Conservation (phyloP, 305 asterid species). For the Vinca major region DNA sequence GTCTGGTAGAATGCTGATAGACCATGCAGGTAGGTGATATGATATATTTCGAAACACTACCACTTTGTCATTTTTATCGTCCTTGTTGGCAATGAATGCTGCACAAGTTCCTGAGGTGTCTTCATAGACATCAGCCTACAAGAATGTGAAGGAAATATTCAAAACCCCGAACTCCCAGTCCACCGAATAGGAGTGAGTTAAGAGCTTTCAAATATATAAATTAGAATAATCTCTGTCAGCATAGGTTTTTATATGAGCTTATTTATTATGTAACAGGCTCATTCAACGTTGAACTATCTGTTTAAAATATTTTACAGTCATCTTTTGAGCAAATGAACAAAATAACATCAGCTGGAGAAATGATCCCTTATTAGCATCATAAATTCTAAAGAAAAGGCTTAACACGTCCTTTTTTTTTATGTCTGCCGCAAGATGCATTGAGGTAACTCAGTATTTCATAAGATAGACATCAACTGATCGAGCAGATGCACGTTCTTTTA, state of each 20-base stretch:
- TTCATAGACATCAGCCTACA: conserved; percentile 77
- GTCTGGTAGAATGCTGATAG: conserved; percentile 82
- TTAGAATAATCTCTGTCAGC: not conserved
- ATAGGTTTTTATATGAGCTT: not conserved
- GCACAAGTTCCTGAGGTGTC: conserved; percentile 64
- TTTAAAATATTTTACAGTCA: not conserved
- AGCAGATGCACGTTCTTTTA: not conserved
- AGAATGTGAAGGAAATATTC: conserved; percentile 1
- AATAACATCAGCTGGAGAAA: not conserved
- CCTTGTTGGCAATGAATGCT: conserved; percentile 75
- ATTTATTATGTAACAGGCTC: not conserved
- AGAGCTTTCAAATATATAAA: not conserved
- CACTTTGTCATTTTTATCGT: conserved; percentile 52
- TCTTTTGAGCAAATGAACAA: not conserved
- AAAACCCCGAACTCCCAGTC: not conserved
- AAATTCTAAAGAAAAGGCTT: not conserved
- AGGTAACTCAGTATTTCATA: not conserved
- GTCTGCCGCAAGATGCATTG: not conserved
- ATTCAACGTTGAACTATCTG: not conserved
- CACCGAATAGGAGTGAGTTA: not conserved
- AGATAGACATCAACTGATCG: not conserved
- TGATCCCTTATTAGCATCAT: not conserved
- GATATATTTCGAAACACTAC: conserved; percentile 62
- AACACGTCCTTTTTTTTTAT: not conserved
- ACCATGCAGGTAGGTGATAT: conserved; percentile 79